Base-by-base conservation (phyloP, 805 yeast genomes). In the Kurtzmaniella cleridarum region DNA sequence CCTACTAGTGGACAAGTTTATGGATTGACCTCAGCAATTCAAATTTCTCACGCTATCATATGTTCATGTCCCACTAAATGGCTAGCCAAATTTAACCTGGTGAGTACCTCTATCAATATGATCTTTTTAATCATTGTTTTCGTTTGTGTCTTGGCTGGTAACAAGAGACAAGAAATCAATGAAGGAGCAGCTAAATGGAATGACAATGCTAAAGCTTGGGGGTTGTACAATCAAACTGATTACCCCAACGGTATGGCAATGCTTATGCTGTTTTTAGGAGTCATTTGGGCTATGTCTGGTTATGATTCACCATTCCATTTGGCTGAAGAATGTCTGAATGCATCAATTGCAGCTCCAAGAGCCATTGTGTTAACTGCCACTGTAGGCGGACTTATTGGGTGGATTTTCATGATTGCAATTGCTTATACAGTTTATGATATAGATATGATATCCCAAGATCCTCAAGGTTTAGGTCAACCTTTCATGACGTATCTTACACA, bases 231-330 rank as follows among this genome's bases (percentile, higher is more conserved):
- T 55, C 72, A 67, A 44, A 77, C 85, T 8, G 83, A 77, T 14
- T 80, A 75, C 69, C 81, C 83, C n/a, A 66, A 67, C 36, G 85
- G 85, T 40, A 64, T 79, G 36, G 71, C 81, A 20, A 64, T 76
- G 50, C 56, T 80, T 41, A 66, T 76, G 69, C 65, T 78, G 4
- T 78, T 78, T 57, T 54, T 76, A 51, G 79, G 82, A n/a, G 80
- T 73, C 28, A 75, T 77, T 41, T 78, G 83, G 83, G 76, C 82
- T 29, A 80, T 82, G 86, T 73, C 82, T 33, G 88, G 87, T 17
- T 83, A 79, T 52, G 88, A 82, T 53, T 77, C 84, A 16, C 84
- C 88, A 0, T 82, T 81, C 64, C 88, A 83, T 51, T 63, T 82
- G 43, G 71, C 84, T n/a, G 90, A 81, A 59, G 89, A 82, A 51